A percentile compares a stretch with the other conserved stretches of the same genome.
These are phyloP conservation scores for Colletotrichum echinochloae DNA, from an alignment of 2,329 filamentous ascomycete species.

Conservation along the genomic window DNA sequence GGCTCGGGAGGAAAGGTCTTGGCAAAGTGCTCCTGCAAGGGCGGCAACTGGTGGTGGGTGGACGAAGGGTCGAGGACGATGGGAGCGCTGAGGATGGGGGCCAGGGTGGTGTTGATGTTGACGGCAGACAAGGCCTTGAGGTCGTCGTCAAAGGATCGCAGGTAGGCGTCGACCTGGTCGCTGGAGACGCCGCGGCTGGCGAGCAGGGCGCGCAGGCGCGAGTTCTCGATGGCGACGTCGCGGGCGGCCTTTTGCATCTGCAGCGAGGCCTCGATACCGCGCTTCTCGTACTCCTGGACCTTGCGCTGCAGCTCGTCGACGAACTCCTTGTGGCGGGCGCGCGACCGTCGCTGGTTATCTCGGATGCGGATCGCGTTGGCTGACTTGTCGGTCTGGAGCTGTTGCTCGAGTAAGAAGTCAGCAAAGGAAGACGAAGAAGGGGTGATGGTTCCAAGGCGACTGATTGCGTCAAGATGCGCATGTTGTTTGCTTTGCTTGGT, in stretches of 20 bases:
- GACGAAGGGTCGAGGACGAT: slow-evolving; percentile 27
- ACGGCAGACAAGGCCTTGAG: slow-evolving; percentile 43
- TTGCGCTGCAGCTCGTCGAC: slow-evolving; percentile 60
- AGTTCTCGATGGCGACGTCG: slow-evolving; percentile 62
- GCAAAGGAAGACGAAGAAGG: neutral
- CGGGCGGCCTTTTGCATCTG: slow-evolving; percentile 67
- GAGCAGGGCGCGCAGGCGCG: slow-evolving; percentile 57
- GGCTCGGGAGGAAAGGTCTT: slow-evolving; percentile 17
- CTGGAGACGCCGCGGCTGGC: slow-evolving; percentile 52
- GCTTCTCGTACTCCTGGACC: slow-evolving; percentile 61
- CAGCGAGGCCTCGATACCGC: slow-evolving; percentile 60
- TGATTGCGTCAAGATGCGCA: no score
- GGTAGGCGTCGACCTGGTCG: slow-evolving; percentile 56
- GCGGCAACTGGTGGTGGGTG: slow-evolving; percentile 19
- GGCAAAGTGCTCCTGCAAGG: slow-evolving; percentile 35
- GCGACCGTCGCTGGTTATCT: slow-evolving; percentile 66
- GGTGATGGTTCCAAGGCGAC: no score
- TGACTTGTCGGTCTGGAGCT: slow-evolving; percentile 40
- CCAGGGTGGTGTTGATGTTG: slow-evolving; percentile 10
- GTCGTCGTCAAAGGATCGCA: slow-evolving; percentile 51
- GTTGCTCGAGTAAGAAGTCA: slow-evolving; percentile 33
- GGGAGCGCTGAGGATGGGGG: slow-evolving; percentile 27
- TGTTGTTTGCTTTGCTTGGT: neutral
- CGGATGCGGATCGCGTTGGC: slow-evolving; percentile 53
- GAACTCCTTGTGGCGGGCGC: slow-evolving; percentile 63